These are phyloP conservation scores for Neurospora sp. DNA, from an alignment of 495 filamentous ascomycete genomes.

Conservation along the genomic window DNA sequence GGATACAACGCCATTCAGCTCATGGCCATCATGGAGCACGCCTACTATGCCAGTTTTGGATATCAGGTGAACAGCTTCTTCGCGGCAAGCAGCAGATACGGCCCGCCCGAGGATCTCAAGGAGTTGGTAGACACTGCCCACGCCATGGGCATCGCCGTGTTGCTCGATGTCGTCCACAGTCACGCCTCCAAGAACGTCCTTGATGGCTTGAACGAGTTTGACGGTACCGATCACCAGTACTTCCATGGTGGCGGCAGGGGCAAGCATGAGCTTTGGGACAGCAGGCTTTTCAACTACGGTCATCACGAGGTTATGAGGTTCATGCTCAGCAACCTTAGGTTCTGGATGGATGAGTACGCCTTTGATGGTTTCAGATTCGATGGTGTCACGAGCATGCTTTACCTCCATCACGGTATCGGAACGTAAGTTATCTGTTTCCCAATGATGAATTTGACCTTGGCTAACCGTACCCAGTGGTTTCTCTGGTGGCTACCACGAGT, in stretches of 20 bases:
- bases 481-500: conserved; percentile 96
- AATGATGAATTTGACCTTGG: neutral
- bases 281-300: conserved; percentile 93
- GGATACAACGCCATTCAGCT: conserved; percentile 98
- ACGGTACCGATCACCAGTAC: conserved; percentile 88
- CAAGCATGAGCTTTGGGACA: conserved; percentile 89
- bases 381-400: conserved; percentile 97
- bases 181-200: conserved; percentile 95
- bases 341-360: conserved; percentile 97
- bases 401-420: conserved; percentile 92
- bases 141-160: conserved; percentile 77
- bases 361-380: conserved; percentile 98
- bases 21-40: conserved; percentile 99
- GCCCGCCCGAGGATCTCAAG: conserved; percentile 87
- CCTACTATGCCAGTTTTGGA: conserved; percentile 97
- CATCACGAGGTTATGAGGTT: conserved; percentile 90
- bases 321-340: conserved; percentile 86
- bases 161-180: conserved; percentile 94
- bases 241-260: conserved; percentile 83
- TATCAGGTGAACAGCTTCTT: conserved; percentile 99
- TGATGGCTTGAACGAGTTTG: conserved; percentile 90
- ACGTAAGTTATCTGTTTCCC: conserved; percentile 54
- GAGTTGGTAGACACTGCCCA: conserved; percentile 95
- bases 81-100: conserved; percentile 91
- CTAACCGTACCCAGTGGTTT: conserved; percentile 57